Percentiles rank a stretch among this genome's conserved stretches.
Evolutionary conservation across 176 grass and related monocot genomes (phyloP).

Genomic region (Raddia distichophylla): DNA sequence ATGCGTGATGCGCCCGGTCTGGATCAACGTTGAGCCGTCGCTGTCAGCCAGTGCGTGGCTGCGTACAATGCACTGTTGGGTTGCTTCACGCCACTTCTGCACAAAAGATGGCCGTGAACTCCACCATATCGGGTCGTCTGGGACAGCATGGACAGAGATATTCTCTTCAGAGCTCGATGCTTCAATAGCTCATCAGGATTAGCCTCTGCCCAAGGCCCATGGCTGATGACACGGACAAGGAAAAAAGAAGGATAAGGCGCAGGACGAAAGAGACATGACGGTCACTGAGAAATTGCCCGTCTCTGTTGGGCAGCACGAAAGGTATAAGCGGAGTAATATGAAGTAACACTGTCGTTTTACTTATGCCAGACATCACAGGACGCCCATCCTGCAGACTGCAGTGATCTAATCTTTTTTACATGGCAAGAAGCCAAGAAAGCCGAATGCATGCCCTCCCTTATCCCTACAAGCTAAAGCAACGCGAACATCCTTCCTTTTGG

Average conservation of each 20-base stretch:
- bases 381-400: neutral
- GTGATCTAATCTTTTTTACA: neutral
- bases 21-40: neutral
- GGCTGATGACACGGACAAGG: neutral
- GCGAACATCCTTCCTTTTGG: neutral
- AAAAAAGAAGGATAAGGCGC: neutral
- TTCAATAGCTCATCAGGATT: neutral
- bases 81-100: neutral
- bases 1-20: neutral
- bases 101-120: neutral
- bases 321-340: neutral
- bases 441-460: neutral
- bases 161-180: neutral
- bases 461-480: no score
- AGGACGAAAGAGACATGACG: neutral
- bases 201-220: neutral
- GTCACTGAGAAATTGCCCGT: neutral
- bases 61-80: neutral
- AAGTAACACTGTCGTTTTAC: neutral
- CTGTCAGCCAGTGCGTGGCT: neutral
- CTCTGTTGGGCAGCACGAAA: neutral
- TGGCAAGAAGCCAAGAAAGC: neutral
- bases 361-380: neutral
- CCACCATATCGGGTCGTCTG: neutral
- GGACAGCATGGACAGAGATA: neutral